phyloP scores from a whole-genome alignment of 768 basidiomycete species.

The Coprinopsis sp. region DNA sequence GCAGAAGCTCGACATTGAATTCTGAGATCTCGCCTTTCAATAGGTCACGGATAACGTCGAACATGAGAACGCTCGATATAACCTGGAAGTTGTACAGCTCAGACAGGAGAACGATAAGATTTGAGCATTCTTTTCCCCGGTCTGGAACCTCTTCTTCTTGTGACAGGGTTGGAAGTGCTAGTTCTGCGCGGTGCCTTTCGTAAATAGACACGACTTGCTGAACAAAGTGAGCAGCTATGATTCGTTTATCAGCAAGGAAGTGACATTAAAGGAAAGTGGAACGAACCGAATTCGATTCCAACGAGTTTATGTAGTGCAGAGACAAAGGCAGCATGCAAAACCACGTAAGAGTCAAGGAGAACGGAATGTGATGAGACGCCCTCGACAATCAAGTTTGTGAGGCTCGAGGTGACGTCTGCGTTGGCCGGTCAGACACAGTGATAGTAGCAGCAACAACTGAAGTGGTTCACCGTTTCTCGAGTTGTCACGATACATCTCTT shows the following conservation, averaged over 20 bases:
- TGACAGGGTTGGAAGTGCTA: slow-evolving; percentile 14
- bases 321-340: slow-evolving; percentile 82
- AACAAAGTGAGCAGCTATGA: slow-evolving; percentile 77
- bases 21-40: slow-evolving; percentile 65
- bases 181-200: slow-evolving; percentile 46
- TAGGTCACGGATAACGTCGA: slow-evolving; percentile 80
- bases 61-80: slow-evolving; percentile 82
- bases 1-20: slow-evolving; percentile 77
- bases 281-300: slow-evolving; percentile 84
- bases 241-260: neutral
- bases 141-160: slow-evolving; percentile 26
- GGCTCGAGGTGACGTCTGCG: slow-evolving; percentile 74
- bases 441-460: neutral
- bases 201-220: slow-evolving; percentile 68
- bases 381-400: slow-evolving; percentile 72
- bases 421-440: neutral
- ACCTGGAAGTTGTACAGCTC: slow-evolving; percentile 97
- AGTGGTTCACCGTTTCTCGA: slow-evolving; percentile 67
- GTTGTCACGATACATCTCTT: slow-evolving; percentile 71
- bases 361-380: slow-evolving; percentile 78
- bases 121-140: slow-evolving; percentile 82
- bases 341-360: slow-evolving; percentile 84
- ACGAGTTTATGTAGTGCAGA: slow-evolving; percentile 75
- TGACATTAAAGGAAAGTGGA: neutral
- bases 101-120: slow-evolving; percentile 80